phyloP scores from a whole-genome alignment of 805 yeast species.

The Ogataea salicorniae region DNA sequence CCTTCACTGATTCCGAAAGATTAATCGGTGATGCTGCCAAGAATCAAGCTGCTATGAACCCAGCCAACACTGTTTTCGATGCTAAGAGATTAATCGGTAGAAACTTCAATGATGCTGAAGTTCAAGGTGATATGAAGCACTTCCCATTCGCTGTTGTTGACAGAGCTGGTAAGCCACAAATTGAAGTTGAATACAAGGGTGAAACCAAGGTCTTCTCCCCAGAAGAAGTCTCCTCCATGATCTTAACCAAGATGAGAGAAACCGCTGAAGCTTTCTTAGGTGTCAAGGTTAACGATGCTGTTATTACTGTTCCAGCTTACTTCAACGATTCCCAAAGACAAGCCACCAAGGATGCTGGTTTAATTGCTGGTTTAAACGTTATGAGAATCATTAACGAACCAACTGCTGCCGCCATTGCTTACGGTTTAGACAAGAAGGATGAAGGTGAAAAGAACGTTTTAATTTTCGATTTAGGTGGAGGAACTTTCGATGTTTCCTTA shows the following conservation, averaged over 20 bases:
- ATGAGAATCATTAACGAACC: constrained; percentile 89
- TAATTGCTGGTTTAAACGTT: constrained; percentile 89
- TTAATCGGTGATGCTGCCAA: constrained; percentile 82
- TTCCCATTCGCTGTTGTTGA: constrained; percentile 74
- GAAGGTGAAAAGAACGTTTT: constrained; percentile 52
- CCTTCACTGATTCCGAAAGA: constrained; percentile 89
- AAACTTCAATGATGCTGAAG: constrained; percentile 61
- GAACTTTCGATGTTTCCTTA: constrained; percentile 96
- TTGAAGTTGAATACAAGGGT: constrained; percentile 78
- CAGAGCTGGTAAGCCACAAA: constrained; percentile 74
- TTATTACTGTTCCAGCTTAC: constrained; percentile 86
- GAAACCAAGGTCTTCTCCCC: constrained; percentile 87
- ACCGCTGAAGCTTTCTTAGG: constrained; percentile 92
- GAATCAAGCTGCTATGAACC: constrained; percentile 71
- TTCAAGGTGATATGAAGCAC: constrained; percentile 57
- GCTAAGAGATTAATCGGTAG: constrained; percentile 80
- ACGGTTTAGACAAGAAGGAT: constrained; percentile 80
- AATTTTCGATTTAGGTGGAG: constrained; percentile 97
- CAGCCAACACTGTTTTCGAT: constrained; percentile 74
- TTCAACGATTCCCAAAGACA: constrained; percentile 90
- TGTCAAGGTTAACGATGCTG: constrained; percentile 83
- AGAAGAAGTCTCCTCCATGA: constrained; percentile 88
- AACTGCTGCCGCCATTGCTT: constrained; percentile 91
- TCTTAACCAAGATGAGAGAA: constrained; percentile 93
- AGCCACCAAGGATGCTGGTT: constrained; percentile 96